Base-by-base conservation (phyloP, 805 yeast species). In the Maudiozyma saulgeensis region DNA sequence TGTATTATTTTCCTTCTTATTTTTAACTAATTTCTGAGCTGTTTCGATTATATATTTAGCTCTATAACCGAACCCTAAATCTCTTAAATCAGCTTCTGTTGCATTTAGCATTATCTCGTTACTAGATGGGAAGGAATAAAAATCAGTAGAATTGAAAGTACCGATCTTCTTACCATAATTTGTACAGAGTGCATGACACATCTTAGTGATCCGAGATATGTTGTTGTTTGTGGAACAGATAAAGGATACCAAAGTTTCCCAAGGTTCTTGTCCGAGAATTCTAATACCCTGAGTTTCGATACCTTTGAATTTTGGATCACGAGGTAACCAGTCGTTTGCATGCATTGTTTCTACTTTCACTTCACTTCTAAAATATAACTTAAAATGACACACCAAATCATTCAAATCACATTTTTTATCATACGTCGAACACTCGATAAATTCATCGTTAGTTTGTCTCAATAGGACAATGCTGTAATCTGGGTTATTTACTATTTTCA, bases 141-240 rank as follows among this genome's bases (percentile, higher is more conserved):
- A 84, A 15, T 74, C 67, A 11, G 74, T 58, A 0, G 81, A 85
- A 28, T 79, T 78, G 53, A 73, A 70, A 2, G 70, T 69, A 4
- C 73, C 78, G 21, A 91, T 66, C 45, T 67, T 72, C 2, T 73
- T 68, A 6, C 98, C 98, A 62, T 78, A 90, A 50, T 83, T 74
- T 1, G 68, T 58, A 60, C 96, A 83, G 37, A 93, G 68, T 43
- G 76, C 75, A 54, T 87, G 87, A 64, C 96, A 93, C 96, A 93
- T 89, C 58, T 84, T 83, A 2, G 96, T 84, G 43, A 93, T 93
- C 37, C 99, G 74, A 60, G 91, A 88, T 48, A 93, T 93, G 60
- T 93, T 93, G 67, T 93, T 93, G 66, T 93, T 93, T n/a, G 95
- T 82, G 1, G 96, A 87, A 68, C 98, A 93, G 11, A 93, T 93